Conservation (phyloP, 2,329 filamentous ascomycete species). For the Beauveria sp. region DNA sequence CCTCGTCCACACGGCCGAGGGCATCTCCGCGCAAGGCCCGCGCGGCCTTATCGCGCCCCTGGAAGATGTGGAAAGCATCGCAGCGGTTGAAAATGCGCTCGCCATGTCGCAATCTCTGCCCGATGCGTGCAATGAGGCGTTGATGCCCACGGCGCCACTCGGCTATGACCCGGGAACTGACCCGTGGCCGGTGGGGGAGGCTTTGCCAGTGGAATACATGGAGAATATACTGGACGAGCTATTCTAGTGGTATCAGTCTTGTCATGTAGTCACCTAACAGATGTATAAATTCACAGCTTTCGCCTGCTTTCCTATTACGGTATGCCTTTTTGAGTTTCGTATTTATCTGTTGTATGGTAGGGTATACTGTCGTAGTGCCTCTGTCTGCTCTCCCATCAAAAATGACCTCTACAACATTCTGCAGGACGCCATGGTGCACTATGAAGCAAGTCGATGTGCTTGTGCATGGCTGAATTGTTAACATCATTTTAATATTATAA, state of each 20-base stretch:
- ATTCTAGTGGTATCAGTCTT: not conserved
- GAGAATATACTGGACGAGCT: slow-evolving; percentile 6
- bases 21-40: not conserved
- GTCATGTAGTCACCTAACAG: not conserved
- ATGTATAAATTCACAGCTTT: not conserved
- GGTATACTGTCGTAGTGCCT: too few relatives aligned
- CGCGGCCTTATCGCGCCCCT: not conserved
- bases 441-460: accelerated
- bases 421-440: too few relatives aligned
- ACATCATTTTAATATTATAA: too few relatives aligned
- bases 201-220: slow-evolving; percentile 4
- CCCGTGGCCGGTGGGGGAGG: not conserved
- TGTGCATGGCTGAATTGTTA: too few relatives aligned
- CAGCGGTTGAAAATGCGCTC: not conserved
- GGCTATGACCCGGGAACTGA: not conserved
- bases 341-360: too few relatives aligned
- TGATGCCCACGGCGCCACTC: not conserved
- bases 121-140: not conserved
- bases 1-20: not conserved
- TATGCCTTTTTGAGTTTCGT: not conserved
- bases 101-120: not conserved
- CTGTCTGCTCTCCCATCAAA: too few relatives aligned
- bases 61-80: not conserved
- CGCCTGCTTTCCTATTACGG: not conserved
- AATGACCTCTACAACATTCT: too few relatives aligned